Evolutionary conservation across 2,329 filamentous ascomycete genomes (phyloP), one percentile per base, ranked within the genome.

Genomic region (Bisporella sp.): DNA sequence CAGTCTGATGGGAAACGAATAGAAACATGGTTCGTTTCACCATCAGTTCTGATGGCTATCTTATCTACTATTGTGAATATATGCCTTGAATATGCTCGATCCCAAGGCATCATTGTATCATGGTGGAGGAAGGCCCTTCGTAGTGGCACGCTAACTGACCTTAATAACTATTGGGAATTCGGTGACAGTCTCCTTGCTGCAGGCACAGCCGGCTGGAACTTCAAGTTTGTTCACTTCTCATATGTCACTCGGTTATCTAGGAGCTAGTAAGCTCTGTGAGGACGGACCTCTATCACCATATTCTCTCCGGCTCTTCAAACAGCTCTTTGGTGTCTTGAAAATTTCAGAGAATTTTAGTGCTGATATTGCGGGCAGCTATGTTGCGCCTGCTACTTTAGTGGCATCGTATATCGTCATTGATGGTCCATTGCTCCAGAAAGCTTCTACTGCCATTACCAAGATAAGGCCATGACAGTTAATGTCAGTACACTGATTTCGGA

Each of bases 91-190:
- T 51, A 39, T 44, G 49, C 49, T 39, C 41, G 31, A 3, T 47
- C 41, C 13, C 32, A 51, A 42, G 45, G 45, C 30, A 41, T 43
- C 8, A 30, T 32, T 3, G 21, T 51, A 28, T 31, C 45, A 13
- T 51, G 49, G 49, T 51, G 49, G 49, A 28, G 41, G 5, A 47
- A 48, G 39, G 45, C 49, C 7, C 33, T 51, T 2, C 30, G 12
- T 32, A 40, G 49, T 28, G 41, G 45, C 11, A 51, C 49, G 13
- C 8, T 51, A 3, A 21, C 30, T 6, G 49, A 48, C 28, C 33
- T 51, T 3, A 33, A 47, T 29, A 28, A 41, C 13, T 40, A 44
- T 31, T 51, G 45, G 49, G 49, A 47, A 21, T 47, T 32, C 41
- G 45, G 39, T 5, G 45, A 47, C n/a, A 31, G 35, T 3, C 31